These are phyloP conservation scores for Cudoniella acicularis DNA, from an alignment of 495 filamentous ascomycete species.

Conservation along the genomic window DNA sequence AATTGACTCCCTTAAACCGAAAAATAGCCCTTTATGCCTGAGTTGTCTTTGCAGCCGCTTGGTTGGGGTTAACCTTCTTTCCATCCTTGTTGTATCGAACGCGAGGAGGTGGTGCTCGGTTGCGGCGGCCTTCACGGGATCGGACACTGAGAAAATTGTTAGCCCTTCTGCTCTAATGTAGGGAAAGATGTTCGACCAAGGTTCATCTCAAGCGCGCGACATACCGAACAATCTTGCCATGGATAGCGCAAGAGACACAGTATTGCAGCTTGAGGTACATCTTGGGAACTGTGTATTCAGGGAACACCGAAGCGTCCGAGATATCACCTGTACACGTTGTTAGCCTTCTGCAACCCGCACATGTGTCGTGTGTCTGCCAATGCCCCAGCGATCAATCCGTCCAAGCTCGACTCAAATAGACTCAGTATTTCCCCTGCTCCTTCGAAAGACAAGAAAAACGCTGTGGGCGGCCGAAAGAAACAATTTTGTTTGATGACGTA, in stretches of 20 bases:
- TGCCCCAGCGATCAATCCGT: no score
- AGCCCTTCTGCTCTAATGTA: slow-evolving; percentile 22
- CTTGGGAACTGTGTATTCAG: slow-evolving; percentile 99
- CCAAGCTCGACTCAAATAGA: no score
- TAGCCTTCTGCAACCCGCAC: slow-evolving; percentile 4
- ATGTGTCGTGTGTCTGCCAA: no score
- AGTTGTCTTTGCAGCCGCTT: slow-evolving; percentile 63
- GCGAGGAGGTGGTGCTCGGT: slow-evolving; percentile 94
- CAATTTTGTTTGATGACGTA: no score
- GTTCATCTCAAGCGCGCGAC: slow-evolving; percentile 57
- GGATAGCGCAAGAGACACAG: slow-evolving; percentile 99
- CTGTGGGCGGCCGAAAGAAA: no score
- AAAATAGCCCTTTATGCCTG: slow-evolving; percentile 34
- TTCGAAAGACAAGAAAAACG: no score
- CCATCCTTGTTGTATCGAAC: slow-evolving; percentile 99
- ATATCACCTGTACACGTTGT: slow-evolving; percentile 81
- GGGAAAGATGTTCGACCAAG: slow-evolving; percentile 50
- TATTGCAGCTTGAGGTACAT: slow-evolving; percentile 99
- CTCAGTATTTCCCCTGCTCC: no score
- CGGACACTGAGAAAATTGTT: slow-evolving; percentile 70
- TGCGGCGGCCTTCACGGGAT: slow-evolving; percentile 93
- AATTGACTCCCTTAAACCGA: slow-evolving; percentile 19
- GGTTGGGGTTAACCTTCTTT: slow-evolving; percentile 97
- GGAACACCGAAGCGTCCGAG: slow-evolving; percentile 97
- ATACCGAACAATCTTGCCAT: slow-evolving; percentile 99